A percentile compares a stretch with the other conserved stretches of the same genome.
These are phyloP conservation scores for Fusarium concolor DNA, from an alignment of 2,329 filamentous ascomycete genomes.

Conservation along the genomic window DNA sequence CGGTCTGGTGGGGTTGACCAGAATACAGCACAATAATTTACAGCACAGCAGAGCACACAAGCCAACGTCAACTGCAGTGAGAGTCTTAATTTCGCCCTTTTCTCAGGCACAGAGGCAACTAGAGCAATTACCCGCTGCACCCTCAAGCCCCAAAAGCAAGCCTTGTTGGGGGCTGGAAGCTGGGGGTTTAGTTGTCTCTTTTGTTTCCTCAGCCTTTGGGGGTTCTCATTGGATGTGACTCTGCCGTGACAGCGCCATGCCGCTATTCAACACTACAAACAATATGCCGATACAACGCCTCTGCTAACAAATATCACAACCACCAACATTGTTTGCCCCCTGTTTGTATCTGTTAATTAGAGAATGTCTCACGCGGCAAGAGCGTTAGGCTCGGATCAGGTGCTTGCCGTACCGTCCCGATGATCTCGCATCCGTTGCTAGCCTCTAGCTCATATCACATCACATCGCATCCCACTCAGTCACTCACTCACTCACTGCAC, in stretches of 20 bases:
- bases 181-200: constrained; percentile 24
- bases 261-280: constrained; percentile 1
- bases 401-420: constrained; percentile 33
- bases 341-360: neutral
- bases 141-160: constrained; percentile 22
- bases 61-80: neutral
- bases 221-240: constrained; percentile 16
- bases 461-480: constrained; percentile 2
- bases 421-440: constrained; percentile 35
- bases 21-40: too few species aligned
- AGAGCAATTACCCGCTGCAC: constrained; percentile 22
- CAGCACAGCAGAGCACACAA: constrained; percentile 3
- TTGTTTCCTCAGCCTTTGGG: constrained; percentile 26
- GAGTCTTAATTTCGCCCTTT: constrained; percentile 7
- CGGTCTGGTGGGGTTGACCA: constrained; percentile 20
- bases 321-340: constrained; percentile 18
- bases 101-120: constrained; percentile 16
- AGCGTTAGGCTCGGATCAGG: constrained; percentile 38
- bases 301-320: neutral
- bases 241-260: constrained; percentile 26
- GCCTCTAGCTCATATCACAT: constrained; percentile 2
- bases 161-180: neutral
- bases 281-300: too few species aligned
- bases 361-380: constrained; percentile 23
- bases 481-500: neutral